Evolutionary conservation across 2,329 filamentous ascomycete species (phyloP).

Genomic region (Xylaria multiplex): DNA sequence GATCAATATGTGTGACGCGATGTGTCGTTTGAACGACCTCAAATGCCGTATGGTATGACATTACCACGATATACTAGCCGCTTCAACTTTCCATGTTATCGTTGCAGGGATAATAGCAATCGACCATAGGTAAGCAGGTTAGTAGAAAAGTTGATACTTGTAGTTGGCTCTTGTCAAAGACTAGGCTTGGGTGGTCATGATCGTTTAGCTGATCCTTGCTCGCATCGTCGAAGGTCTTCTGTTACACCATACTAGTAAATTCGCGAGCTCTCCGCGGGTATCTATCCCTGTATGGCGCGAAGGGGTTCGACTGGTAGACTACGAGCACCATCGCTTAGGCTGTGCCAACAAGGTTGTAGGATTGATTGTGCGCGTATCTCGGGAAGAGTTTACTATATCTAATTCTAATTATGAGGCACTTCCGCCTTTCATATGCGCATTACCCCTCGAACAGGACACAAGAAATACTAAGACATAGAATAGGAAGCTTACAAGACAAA

Average conservation of each 20-base stretch:
- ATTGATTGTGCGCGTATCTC: background rate
- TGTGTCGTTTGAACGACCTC: slow-evolving; percentile 5
- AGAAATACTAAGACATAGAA: background rate
- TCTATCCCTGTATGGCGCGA: background rate
- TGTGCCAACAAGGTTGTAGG: background rate
- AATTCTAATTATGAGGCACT: slow-evolving; percentile 4
- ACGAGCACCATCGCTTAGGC: background rate
- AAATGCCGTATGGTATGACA: slow-evolving; percentile 4
- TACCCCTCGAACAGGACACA: background rate
- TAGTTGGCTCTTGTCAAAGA: background rate
- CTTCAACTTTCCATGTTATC: slow-evolving; percentile 4
- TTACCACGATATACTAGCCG: background rate
- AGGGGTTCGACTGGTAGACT: background rate
- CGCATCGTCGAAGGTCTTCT: background rate
- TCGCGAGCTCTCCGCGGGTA: background rate
- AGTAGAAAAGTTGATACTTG: background rate
- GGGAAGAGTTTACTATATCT: background rate
- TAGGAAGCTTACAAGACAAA: background rate
- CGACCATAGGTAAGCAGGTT: background rate
- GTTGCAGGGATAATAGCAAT: background rate
- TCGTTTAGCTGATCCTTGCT: background rate
- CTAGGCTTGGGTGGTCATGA: background rate
- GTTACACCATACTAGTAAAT: background rate
- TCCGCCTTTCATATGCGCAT: background rate
- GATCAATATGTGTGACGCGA: slow-evolving; percentile 29